phyloP scores from a whole-genome alignment of 2,329 filamentous ascomycete species.

The Nothophaeocryptopus gaeumannii region DNA sequence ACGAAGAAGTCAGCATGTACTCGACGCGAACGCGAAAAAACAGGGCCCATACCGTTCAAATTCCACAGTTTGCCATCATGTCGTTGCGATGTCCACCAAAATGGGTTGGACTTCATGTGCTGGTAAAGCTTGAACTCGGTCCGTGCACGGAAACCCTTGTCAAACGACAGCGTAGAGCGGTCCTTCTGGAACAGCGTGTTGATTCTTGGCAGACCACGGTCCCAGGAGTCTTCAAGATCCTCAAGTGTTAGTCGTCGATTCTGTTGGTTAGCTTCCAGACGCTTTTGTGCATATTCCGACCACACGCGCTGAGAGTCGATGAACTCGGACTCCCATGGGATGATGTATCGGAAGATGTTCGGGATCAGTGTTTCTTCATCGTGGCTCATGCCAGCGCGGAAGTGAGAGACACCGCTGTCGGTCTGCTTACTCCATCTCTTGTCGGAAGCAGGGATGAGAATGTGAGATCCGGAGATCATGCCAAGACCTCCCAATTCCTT shows the following conservation, averaged over 20 bases:
- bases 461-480: slow-evolving; percentile 99
- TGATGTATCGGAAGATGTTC: slow-evolving; percentile 99
- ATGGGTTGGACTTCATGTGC: slow-evolving; percentile 98
- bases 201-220: slow-evolving; percentile 93
- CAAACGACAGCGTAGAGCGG: slow-evolving; percentile 91
- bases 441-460: slow-evolving; percentile 93
- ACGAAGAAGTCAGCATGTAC: too few relatives aligned
- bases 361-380: slow-evolving; percentile 97
- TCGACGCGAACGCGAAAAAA: too few relatives aligned
- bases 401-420: slow-evolving; percentile 94
- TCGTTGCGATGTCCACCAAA: slow-evolving; percentile 98
- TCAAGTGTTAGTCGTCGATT: slow-evolving; percentile 92
- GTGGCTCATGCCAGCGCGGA: slow-evolving; percentile 95
- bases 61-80: slow-evolving; percentile 99
- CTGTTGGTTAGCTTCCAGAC: slow-evolving; percentile 93
- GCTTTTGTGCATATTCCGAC: slow-evolving; percentile 99
- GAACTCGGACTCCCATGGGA: slow-evolving; percentile 98
- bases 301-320: slow-evolving; percentile 98
- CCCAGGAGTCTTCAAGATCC: slow-evolving; percentile 97
- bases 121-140: slow-evolving; percentile 99
- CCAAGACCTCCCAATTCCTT: slow-evolving; percentile 95
- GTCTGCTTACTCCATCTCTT: slow-evolving; percentile 99
- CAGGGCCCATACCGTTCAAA: slow-evolving; percentile 1
- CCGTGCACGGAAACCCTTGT: slow-evolving; percentile 94
- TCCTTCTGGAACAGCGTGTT: slow-evolving; percentile 99